These are phyloP conservation scores for Sanghuangporus baumii DNA, from an alignment of 1,284 basidiomycete species.

Conservation along the genomic window DNA sequence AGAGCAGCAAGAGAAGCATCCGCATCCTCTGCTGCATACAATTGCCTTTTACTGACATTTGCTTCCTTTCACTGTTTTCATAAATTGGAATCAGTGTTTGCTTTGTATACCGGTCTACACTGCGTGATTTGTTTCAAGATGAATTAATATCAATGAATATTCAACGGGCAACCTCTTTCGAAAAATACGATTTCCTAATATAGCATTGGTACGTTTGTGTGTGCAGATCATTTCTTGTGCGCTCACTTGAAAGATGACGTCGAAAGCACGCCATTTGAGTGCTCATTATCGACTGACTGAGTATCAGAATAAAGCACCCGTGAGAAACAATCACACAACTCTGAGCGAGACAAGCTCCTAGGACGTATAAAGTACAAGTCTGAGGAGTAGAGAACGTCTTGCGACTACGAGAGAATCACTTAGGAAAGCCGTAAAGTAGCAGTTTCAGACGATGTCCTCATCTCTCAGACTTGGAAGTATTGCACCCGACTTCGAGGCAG, in stretches of 20 bases:
- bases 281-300: neutral
- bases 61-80: neutral
- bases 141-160: neutral
- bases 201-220: too few relatives aligned
- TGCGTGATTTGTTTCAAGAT: neutral
- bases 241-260: neutral
- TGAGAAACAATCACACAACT: conserved; percentile 15
- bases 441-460: conserved; percentile 6
- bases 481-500: conserved; percentile 79
- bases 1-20: conserved; percentile 81
- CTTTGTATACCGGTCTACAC: neutral
- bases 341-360: neutral
- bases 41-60: conserved; percentile 80
- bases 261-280: conserved; percentile 11
- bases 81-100: neutral
- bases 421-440: neutral
- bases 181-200: neutral
- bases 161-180: neutral
- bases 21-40: conserved; percentile 88
- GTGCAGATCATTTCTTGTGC: neutral
- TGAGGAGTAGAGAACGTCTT: neutral
- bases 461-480: conserved; percentile 67
- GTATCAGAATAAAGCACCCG: conserved; percentile 5
- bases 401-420: neutral
- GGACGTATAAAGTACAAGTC: conserved; percentile 1